Evolutionary conservation across 441 rosid genomes (phyloP), one percentile per base, ranked within the genome.

Genomic region (Brassica hybrid): DNA sequence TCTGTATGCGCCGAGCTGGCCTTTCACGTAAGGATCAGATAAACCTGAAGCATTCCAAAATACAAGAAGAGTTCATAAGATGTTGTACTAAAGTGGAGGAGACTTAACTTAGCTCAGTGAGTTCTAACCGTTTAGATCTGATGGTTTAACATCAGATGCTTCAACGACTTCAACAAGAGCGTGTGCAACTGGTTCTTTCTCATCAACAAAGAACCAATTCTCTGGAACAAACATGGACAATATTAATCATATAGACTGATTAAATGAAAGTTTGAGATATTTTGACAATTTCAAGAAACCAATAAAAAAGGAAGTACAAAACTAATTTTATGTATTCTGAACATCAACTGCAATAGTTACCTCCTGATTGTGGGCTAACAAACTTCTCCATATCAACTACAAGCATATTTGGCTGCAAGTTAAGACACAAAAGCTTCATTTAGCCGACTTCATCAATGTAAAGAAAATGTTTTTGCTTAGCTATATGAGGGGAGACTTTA

Each of bases 381-480:
- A 48, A n/a, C n/a, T n/a, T n/a, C n/a, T n/a, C n/a, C n/a, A n/a
- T n/a, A n/a, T n/a, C n/a, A n/a, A n/a, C n/a, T 27, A 95, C 97
- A 69, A 95, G 90, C 97, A 93, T 95, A 81, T 95, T 95, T 61
- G 99, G 99, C 99, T 95, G 89, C 75, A 84, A 79, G 45, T 50
- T 23, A 43, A 30, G 34, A 67, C 61, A 62, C 12, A 13, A 19
- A 68, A 73, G 41, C 52, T 73, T 36, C 60, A 38, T 16, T 50
- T 38, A 66, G 21, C 32, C 65, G 19, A 43, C 7, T 7, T 63
- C 17, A 7, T 13, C 32, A 30, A 1, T 70, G 71, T 52, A 61
- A 2, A 41, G 43, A 9, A 1, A 61, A 8, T 70, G 9, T 30
- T 5, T 38, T 69, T 54, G 13, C 75, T 36, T 7, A 16, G 13